Base-by-base conservation (phyloP, 371 early-diverging fungal species). In the Mucor mucedo region DNA sequence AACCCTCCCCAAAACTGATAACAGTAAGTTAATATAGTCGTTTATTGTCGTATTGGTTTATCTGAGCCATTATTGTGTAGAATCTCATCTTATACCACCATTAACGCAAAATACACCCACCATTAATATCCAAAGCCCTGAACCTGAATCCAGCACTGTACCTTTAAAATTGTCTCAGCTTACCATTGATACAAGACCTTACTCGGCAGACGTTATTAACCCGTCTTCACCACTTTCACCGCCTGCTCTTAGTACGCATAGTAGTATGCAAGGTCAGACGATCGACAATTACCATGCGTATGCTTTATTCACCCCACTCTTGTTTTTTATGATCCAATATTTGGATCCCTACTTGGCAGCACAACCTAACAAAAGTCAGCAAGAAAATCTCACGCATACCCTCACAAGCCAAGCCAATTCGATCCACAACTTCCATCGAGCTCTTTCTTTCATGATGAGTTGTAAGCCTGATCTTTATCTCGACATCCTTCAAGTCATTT, bases 401-500 rank as follows among this genome's bases (percentile, higher is more conserved):
- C 44, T 71, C 0, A 61, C 71, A 27, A 65, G 55, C 2, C 73
- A 75, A 40, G 66, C 78, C 2, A 60, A 62, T 10, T 72, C 77
- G 1, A 75, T 79, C 11, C 68, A 77, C 39, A 79, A 80, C 33
- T 77, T 87, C n/a, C 76, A 84, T 48, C 74, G 76, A 5, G 85
- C 85, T 1, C 57, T 87, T 32, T 69, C 74, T 0, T 80, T 72
- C 16, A 80, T 87, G 68, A 69, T 84, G 47, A 53, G 70, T 11
- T 71, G 76, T 39, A 87, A 87, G 58, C 79, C 84, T 0, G 83
- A 87, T 53, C 54, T 85, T 3, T 79, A 84, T 32, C 52, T 77
- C n/a, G 86, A 87, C 56, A 16, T 87, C 9, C 58, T 87, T 11
- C 77, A 84, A 38, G 71, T 84, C 21, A 84, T 87, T 30, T 71